Base-by-base conservation (phyloP, 805 yeast species). In the Wickerhamiella azymoides region DNA sequence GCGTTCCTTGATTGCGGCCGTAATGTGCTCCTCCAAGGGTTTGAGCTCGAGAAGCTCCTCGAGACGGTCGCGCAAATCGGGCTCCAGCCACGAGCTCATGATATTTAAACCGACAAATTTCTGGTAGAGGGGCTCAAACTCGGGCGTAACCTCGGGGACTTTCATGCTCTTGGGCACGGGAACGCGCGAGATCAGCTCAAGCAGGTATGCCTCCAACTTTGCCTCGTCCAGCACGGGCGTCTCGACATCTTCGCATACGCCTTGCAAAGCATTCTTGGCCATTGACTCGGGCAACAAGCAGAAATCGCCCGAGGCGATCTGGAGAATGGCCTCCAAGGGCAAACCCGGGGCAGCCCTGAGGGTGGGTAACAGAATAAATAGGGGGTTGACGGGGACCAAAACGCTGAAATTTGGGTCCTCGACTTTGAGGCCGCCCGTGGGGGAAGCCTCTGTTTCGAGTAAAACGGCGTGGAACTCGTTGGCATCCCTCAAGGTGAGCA, bases 321-420 rank as follows among this genome's bases (percentile, higher is more conserved):
- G 62, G 19, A 55, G 55, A 32, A 61, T 37, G 19, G 55, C 46
- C 18, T 58, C 62, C 26, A 52, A 40, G 5, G 61, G 57, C 35
- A 60, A 45, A 26, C 50, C 48, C 11, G 24, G 13, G 11, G 50
- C 36, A 39, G 51, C 43, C 37, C 39, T 50, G 11, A 62, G 48
- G 4, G 52, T 49, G 1, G 52, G 52, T 16, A 62, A 41, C 1
- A 57, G 43, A 9, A 61, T 43, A 45, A 52, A 59, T 10, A 58
- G 28, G 2, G 61, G 57, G 40, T 59, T 52, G 13, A 60, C 40
- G 1, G 62, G 60, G 8, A 58, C 52, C 5, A 58, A 51, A 4
- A 54, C 56, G 6, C 50, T 43, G 10, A 61, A 16, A 5, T 48
- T 21, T 2, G 57, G 55, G 40, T 57, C 58, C 6, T 40, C 24